phyloP scores from a whole-genome alignment of 768 basidiomycete genomes.

The Tricholoma saponaceum region DNA sequence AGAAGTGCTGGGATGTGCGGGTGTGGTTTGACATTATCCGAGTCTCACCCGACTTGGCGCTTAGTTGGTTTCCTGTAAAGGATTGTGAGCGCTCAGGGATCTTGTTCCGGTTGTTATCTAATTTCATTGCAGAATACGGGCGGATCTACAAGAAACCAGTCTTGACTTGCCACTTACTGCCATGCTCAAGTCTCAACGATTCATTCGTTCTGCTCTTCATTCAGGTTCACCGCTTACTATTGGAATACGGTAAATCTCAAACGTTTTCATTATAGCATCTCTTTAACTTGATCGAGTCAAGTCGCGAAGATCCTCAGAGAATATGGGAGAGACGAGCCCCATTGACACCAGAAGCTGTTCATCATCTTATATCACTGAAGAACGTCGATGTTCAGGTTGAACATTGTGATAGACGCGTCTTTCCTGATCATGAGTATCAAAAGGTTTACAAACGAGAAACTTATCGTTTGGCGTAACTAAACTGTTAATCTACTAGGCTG shows the following conservation, averaged over 20 bases:
- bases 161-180: background rate
- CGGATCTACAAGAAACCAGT: background rate
- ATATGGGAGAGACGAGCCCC: constrained; percentile 89
- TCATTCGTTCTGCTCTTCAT: background rate
- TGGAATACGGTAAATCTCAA: constrained; percentile 24
- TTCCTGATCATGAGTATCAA: constrained; percentile 55
- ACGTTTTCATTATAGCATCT: background rate
- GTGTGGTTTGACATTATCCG: background rate
- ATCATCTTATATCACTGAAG: constrained; percentile 49
- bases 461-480: background rate
- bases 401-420: constrained; percentile 73
- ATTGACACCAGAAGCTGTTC: constrained; percentile 72
- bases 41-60: background rate
- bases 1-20: background rate
- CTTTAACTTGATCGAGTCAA: constrained; percentile 10
- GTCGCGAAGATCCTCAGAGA: constrained; percentile 74
- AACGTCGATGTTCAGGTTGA: constrained; percentile 71
- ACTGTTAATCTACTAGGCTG: constrained; percentile 53
- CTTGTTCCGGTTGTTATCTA: too few species aligned
- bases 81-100: too few species aligned
- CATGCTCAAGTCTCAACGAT: background rate
- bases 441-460: constrained; percentile 46
- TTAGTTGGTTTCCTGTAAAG: background rate
- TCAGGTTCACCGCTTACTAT: constrained; percentile 16
- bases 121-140: too few species aligned